Evolutionary conservation across 148 eudicot species (phyloP).

Genomic region (Rhododendron simsii): DNA sequence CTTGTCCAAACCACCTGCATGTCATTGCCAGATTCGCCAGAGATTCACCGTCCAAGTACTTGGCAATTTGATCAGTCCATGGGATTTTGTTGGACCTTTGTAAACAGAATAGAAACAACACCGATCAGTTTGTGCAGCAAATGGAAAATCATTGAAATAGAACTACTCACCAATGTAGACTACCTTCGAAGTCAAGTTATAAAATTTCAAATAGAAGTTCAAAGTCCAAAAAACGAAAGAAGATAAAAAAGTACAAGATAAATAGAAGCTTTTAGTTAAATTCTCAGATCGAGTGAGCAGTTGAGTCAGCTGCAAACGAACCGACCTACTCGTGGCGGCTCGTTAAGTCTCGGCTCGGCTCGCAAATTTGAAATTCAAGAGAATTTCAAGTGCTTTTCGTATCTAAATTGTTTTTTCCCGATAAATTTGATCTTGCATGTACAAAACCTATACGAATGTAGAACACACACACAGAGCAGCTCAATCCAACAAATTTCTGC

Average conservation of each 20-base stretch:
- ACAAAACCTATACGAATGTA: neutral
- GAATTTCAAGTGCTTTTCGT: neutral
- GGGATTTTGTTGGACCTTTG: conserved; percentile 53
- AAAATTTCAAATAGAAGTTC: neutral
- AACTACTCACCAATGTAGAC: neutral
- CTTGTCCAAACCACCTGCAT: conserved; percentile 66
- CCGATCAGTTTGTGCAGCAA: neutral
- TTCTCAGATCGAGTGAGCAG: too few species aligned
- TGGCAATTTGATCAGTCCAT: conserved; percentile 76
- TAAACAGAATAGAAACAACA: neutral
- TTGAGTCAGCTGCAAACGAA: too few species aligned
- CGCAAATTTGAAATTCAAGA: neutral
- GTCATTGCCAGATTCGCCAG: conserved; percentile 71
- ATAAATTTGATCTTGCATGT: neutral
- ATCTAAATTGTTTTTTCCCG: neutral
- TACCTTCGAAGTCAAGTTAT: neutral
- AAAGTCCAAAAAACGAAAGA: neutral
- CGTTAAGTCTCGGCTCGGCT: too few species aligned
- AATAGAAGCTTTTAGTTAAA: neutral
- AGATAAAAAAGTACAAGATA: neutral
- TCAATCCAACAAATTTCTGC: neutral
- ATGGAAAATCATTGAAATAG: neutral
- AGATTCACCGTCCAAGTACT: conserved; percentile 71
- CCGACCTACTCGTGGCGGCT: too few species aligned
- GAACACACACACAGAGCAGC: neutral